These are phyloP conservation scores for Mycena alexandri DNA, from an alignment of 768 basidiomycete genomes.

Conservation along the genomic window DNA sequence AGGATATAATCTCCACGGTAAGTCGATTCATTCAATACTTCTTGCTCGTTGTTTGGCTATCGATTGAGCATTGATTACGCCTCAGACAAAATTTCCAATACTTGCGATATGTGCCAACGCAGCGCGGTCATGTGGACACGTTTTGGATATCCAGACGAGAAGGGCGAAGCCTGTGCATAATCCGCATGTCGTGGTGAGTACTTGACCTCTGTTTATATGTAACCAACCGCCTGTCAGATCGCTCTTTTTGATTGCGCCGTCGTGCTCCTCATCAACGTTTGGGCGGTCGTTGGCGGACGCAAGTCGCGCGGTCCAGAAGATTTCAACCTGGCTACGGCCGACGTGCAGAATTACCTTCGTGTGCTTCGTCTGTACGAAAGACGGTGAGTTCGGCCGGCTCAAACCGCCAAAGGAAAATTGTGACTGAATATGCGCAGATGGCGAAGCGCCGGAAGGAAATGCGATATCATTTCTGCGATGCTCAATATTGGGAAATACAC, in stretches of 20 bases:
- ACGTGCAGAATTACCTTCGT: slow-evolving; percentile 55
- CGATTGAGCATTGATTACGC: too few species aligned
- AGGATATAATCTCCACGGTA: background rate
- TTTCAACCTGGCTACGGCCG: slow-evolving; percentile 48
- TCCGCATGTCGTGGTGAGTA: too few species aligned
- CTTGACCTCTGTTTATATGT: too few species aligned
- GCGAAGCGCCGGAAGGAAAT: slow-evolving; percentile 25
- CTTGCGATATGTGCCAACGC: too few species aligned
- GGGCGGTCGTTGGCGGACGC: slow-evolving; percentile 49
- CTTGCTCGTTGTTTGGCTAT: background rate
- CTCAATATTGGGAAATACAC: slow-evolving; percentile 18
- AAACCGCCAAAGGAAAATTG: too few species aligned
- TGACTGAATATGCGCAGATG: slow-evolving; percentile 10
- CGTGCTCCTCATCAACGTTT: slow-evolving; percentile 58
- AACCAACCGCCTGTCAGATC: too few species aligned
- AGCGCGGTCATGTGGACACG: too few species aligned
- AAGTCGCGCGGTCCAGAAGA: slow-evolving; percentile 43
- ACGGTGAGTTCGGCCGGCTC: background rate
- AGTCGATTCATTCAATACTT: background rate
- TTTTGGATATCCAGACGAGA: too few species aligned
- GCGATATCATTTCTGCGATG: slow-evolving; percentile 28
- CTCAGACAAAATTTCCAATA: too few species aligned
- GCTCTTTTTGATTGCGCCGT: slow-evolving; percentile 42
- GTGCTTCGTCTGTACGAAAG: slow-evolving; percentile 35
- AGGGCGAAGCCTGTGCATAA: too few species aligned